These are phyloP conservation scores for Actinomucor elegans DNA, from an alignment of 371 early-diverging fungal species.

Conservation along the genomic window DNA sequence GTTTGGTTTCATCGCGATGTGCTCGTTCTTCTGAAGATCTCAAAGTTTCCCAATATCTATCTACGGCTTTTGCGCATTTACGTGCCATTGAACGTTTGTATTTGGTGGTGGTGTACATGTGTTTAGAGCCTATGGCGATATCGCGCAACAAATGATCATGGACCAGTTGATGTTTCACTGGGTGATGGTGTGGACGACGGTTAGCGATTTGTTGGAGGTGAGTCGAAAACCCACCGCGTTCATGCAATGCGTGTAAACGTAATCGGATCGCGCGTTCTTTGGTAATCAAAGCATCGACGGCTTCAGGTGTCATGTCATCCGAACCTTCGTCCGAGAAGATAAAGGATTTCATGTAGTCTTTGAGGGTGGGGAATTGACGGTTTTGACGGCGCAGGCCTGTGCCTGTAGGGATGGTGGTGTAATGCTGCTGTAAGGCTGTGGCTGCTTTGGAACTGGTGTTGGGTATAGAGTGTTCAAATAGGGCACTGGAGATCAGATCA, in stretches of 20 bases:
- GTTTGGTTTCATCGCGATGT: slow-evolving; percentile 52
- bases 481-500: slow-evolving; percentile 38
- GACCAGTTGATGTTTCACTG: slow-evolving; percentile 14
- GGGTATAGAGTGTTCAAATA: slow-evolving; percentile 17
- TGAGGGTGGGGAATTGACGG: slow-evolving; percentile 40
- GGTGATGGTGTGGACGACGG: slow-evolving; percentile 35
- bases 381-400: slow-evolving; percentile 32
- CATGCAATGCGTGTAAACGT: slow-evolving; percentile 39
- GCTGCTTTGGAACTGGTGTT: slow-evolving; percentile 2
- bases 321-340: slow-evolving; percentile 50
- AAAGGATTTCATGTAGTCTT: slow-evolving; percentile 59
- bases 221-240: slow-evolving; percentile 47
- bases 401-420: slow-evolving; percentile 24
- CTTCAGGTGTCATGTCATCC: slow-evolving; percentile 54
- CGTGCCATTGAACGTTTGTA: slow-evolving; percentile 50
- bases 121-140: slow-evolving; percentile 26
- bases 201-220: slow-evolving; percentile 30
- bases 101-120: slow-evolving; percentile 42
- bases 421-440: slow-evolving; percentile 1
- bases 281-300: slow-evolving; percentile 39
- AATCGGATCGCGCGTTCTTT: slow-evolving; percentile 43
- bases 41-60: slow-evolving; percentile 54
- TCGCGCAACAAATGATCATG: slow-evolving; percentile 2
- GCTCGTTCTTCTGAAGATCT: slow-evolving; percentile 53
- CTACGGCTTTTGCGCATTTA: slow-evolving; percentile 61